Base-by-base conservation (phyloP, 805 yeast genomes). In the Wickerhamiella hasegawae region DNA sequence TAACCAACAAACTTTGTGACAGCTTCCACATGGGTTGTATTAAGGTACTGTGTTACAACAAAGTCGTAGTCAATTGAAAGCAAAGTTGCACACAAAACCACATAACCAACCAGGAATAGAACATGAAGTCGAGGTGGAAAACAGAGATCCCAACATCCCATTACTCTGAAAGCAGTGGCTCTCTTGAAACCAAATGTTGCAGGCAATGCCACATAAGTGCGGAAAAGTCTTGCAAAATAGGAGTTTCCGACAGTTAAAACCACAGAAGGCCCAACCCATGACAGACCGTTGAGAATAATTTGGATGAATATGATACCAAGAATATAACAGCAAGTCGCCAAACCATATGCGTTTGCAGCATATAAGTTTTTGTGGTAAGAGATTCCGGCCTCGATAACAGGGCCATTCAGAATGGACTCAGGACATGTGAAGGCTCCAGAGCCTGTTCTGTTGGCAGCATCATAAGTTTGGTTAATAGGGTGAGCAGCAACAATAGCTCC, bases 71-170 rank as follows among this genome's bases (percentile, higher is more conserved):
- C 23, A 8, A 40, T 28, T 28, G 33, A 18, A 24, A 39, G 23
- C 25, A 36, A 18, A 8, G 18, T 28, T 12, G 38, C 18, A n/a
- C 28, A 24, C 19, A 66, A 32, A 4, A 41, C 34, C 14, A 49
- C 28, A 43, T 53, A 62, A 0, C 52, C 57, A 11, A 43, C 10
- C 12, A 63, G 40, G n/a, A 59, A 50, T 5, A 60, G 30, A 1
- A 62, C 42, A 40, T 64, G 64, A n/a, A 53, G 45, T 26, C 70
- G 52, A 1, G 65, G 51, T 3, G 70, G 69, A 10, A 62, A 32
- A 32, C 30, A 36, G 23, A 43, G 31, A 36, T 18, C n/a, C 28
- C 17, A 2, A 40, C 28, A 16, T 5, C 12, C 23, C 23, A 36
- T 22, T 14, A 26, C 18, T 6, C 28, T 28, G 26, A 19, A 4